Evolutionary conservation across 2,329 filamentous ascomycete genomes (phyloP).

Genomic region (Colletotrichum paranaense): DNA sequence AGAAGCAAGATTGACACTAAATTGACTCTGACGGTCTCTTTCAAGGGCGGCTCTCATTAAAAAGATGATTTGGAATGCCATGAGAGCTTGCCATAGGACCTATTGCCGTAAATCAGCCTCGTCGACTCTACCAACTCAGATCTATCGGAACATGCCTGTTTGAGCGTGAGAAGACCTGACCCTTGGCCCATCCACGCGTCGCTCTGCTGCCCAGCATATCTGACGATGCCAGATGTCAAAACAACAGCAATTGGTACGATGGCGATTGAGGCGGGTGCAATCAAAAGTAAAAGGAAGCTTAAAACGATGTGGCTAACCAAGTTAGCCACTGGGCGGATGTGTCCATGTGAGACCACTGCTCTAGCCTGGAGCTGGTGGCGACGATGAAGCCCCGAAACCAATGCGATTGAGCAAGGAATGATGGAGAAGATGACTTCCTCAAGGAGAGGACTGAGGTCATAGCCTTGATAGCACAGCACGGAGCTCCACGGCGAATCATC

Average conservation of each 20-base stretch:
- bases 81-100: constrained; percentile 13
- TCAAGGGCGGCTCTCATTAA: background rate
- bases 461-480: background rate
- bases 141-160: background rate
- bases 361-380: background rate
- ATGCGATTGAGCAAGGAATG: background rate
- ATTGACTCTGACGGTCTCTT: background rate
- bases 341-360: background rate
- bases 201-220: background rate
- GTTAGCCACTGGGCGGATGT: background rate
- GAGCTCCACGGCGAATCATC: background rate
- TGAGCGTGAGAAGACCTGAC: background rate
- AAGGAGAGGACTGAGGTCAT: too few species aligned
- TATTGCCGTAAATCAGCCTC: background rate
- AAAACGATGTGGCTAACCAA: background rate
- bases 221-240: background rate
- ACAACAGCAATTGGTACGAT: background rate
- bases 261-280: background rate
- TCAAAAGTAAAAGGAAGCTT: background rate
- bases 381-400: background rate
- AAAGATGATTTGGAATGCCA: background rate
- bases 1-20: background rate
- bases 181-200: background rate
- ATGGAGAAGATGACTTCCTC: background rate
- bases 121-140: background rate